These are phyloP conservation scores for Barnettozyma pratensis DNA, from an alignment of 805 yeast species.

Conservation along the genomic window DNA sequence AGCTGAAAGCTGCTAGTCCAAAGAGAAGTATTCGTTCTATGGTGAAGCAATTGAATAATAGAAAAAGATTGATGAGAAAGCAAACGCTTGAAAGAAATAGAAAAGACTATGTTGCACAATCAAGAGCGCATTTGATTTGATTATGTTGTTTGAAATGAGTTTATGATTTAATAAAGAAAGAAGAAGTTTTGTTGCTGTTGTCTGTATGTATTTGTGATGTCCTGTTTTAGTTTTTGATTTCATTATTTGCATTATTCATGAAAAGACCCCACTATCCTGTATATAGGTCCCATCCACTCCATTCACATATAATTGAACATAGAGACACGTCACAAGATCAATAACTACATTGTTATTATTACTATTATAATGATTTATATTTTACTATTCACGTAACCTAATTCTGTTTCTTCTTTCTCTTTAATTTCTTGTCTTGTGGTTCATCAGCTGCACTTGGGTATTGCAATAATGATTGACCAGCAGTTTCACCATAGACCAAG, in stretches of 20 bases:
- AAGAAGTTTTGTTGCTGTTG: too few relatives aligned
- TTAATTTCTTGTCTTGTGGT: slow-evolving; percentile 9
- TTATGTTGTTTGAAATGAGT: not conserved
- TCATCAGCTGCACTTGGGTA: slow-evolving; percentile 14
- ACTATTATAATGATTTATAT: not conserved
- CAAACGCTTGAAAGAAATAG: not conserved
- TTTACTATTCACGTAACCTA: not conserved
- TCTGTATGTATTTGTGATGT: not conserved
- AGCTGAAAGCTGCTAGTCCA: not conserved
- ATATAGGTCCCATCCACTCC: not conserved
- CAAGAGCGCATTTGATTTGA: not conserved
- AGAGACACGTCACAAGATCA: not conserved
- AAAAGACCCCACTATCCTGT: not conserved
- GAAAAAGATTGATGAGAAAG: slow-evolving; percentile 3
- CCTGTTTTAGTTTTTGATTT: not conserved
- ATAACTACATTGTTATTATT: not conserved
- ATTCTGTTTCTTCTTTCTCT: slow-evolving; percentile 1
- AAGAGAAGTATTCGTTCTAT: not conserved
- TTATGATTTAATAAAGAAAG: not conserved
- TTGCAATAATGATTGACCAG: slow-evolving; percentile 19
- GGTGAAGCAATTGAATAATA: not conserved
- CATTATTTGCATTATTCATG: too few relatives aligned
- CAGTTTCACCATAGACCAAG: slow-evolving; percentile 58
- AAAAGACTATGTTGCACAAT: not conserved
- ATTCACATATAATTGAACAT: not conserved